Conservation (phyloP, 371 early-diverging fungal species). For the Mortierella sp. region DNA sequence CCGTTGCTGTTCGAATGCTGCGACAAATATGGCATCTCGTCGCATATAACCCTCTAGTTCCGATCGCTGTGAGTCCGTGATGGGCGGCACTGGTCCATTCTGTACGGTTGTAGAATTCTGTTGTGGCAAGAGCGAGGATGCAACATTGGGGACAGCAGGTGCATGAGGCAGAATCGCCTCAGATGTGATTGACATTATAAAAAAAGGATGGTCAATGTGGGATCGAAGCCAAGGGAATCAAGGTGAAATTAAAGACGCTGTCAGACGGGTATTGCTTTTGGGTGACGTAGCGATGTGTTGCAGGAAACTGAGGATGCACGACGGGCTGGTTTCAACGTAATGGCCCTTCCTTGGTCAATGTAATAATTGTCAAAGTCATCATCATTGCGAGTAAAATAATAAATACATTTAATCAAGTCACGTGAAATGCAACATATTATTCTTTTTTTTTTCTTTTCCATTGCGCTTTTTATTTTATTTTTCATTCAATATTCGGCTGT, state of each 20-base stretch:
- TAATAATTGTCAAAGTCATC: too few relatives aligned
- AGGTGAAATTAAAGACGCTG: neutral
- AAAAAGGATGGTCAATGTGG: neutral
- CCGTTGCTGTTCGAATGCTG: slow-evolving; percentile 42
- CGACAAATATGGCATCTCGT: slow-evolving; percentile 38
- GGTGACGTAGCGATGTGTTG: too few relatives aligned
- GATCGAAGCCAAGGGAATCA: neutral
- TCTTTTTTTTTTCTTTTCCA: neutral
- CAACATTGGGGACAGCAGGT: slow-evolving; percentile 64
- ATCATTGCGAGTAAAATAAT: too few relatives aligned
- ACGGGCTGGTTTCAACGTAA: too few relatives aligned
- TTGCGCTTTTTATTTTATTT: slow-evolving; percentile 7
- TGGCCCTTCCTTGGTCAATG: too few relatives aligned
- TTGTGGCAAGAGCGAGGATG: slow-evolving; percentile 24
- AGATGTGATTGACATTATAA: slow-evolving; percentile 17
- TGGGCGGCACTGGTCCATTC: slow-evolving; percentile 38
- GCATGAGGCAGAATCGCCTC: slow-evolving; percentile 21
- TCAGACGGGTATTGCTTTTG: neutral
- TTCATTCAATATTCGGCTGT: neutral
- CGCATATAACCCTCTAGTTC: slow-evolving; percentile 41
- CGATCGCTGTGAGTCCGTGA: slow-evolving; percentile 33
- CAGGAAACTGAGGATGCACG: too few relatives aligned
- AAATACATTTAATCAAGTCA: too few relatives aligned
- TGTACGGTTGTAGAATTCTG: slow-evolving; percentile 23
- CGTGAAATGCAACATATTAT: neutral